These are phyloP conservation scores for Lactifluus volemus DNA, from an alignment of 768 basidiomycete genomes.

Conservation along the genomic window DNA sequence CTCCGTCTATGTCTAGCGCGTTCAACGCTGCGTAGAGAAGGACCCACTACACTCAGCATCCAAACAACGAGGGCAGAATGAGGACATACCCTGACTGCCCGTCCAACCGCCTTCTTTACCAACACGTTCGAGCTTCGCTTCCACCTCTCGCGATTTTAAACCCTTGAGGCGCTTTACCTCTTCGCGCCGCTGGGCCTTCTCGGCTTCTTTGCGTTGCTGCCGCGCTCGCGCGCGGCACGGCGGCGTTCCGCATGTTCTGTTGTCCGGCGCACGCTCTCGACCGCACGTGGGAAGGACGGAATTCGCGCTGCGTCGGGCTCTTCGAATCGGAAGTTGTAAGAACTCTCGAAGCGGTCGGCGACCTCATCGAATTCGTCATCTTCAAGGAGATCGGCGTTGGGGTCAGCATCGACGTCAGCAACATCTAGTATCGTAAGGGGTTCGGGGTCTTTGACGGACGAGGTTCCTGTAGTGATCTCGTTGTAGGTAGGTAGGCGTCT, in stretches of 20 bases:
- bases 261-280: conserved; percentile 55
- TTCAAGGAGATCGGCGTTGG: conserved; percentile 27
- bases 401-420: conserved; percentile 20
- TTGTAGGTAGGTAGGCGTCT: conserved; percentile 76
- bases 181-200: conserved; percentile 62
- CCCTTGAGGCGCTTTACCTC: conserved; percentile 74
- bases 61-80: not conserved
- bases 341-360: conserved; percentile 87
- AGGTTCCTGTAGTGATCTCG: conserved; percentile 51
- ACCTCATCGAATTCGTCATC: conserved; percentile 83
- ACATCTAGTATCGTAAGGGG: conserved; percentile 6
- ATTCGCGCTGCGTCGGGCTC: conserved; percentile 72
- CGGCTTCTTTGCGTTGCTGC: conserved; percentile 73
- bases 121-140: conserved; percentile 64
- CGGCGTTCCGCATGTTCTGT: conserved; percentile 50
- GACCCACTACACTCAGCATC: not conserved
- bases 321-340: conserved; percentile 97
- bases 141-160: conserved; percentile 79
- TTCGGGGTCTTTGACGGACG: conserved; percentile 21
- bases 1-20: conserved; percentile 78
- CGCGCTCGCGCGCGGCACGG: conserved; percentile 78
- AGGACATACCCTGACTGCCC: conserved; percentile 23
- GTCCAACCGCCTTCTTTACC: conserved; percentile 57
- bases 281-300: conserved; percentile 65
- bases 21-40: conserved; percentile 40